Evolutionary conservation across 495 filamentous ascomycete genomes (phyloP), one percentile per base, ranked within the genome.

Genomic region (Penicillium cataractarum): DNA sequence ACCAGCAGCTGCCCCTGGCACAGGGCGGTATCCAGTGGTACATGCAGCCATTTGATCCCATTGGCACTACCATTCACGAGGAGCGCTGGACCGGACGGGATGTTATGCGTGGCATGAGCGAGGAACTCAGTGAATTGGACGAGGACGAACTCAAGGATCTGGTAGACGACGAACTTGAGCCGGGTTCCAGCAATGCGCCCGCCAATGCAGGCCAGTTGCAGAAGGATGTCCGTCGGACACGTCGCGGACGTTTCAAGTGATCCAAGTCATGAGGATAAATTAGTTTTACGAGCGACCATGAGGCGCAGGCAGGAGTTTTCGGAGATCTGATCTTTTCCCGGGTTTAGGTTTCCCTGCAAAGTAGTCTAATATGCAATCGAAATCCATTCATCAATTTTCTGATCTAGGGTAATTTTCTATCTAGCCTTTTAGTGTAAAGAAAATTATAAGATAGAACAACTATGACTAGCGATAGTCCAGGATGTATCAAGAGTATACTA

Each of bases 11-110:
- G 19, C 78, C 83, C 5, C 76, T 95, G 33, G 81, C 84, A 4
- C 78, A 88, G 52, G 93, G 93, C 50, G 93, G 93, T 13, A 82
- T 94, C 7, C 88, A 90, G 12, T 97, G 93, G 92, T 97, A 96
- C 76, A 86, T 96, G 67, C 82, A 92, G 63, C 84, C 86, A 12
- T 94, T 95, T 68, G 86, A 94, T 39, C 90, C 89, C 0, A 71
- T 84, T 55, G 92, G 94, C 19, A 96, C 91, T 0, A 91, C 84
- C 1, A 78, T 91, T 22, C 77, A 89, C 65, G 89, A 92, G 54
- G 90, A 93, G 75, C 82, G 88, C 58, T 93, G 90, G 86, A 87
- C 86, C 4, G 92, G 90, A 13, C 82, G 88, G 21, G 90, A 92
- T 53, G 85, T 90, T 9, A 82, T 91, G 67, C 84, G 91, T 17